Evolutionary conservation across 345 rosid genomes (phyloP).

Genomic region (Kandelia obovata): DNA sequence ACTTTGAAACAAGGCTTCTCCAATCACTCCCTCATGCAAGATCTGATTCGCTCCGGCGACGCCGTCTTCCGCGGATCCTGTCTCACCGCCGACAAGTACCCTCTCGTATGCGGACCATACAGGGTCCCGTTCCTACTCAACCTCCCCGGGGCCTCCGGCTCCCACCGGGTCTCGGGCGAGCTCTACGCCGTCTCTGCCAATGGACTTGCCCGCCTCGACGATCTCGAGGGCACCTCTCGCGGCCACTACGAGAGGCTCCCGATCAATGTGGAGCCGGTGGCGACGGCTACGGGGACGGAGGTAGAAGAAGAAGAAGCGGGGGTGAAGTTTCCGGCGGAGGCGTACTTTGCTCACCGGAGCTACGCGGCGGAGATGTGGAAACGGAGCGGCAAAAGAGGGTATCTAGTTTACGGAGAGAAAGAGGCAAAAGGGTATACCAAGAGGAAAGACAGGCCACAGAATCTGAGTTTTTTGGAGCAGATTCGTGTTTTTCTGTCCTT

Average conservation of each 20-base stretch:
- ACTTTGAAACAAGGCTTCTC: conserved; percentile 74
- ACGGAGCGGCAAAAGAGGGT: conserved; percentile 44
- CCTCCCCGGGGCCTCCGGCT: conserved; percentile 52
- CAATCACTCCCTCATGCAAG: conserved; percentile 62
- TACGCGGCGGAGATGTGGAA: conserved; percentile 63
- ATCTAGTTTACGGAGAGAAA: conserved; percentile 45
- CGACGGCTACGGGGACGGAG: not conserved
- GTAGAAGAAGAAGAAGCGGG: not conserved
- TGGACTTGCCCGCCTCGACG: conserved; percentile 62
- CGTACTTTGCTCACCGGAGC: conserved; percentile 60
- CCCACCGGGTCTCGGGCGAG: conserved; percentile 59
- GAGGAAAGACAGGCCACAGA: conserved; percentile 61
- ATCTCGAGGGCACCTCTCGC: conserved; percentile 61
- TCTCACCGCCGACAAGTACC: conserved; percentile 43
- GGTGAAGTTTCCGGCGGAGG: conserved; percentile 34
- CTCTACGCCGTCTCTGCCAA: conserved; percentile 58
- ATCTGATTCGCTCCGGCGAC: conserved; percentile 64
- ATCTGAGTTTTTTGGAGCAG: conserved; percentile 66
- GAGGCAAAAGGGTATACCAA: conserved; percentile 71
- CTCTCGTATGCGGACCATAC: conserved; percentile 87
- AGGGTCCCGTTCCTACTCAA: conserved; percentile 82
- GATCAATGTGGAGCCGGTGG: conserved; percentile 27
- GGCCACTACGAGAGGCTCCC: conserved; percentile 61
- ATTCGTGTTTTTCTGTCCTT: conserved; percentile 53
- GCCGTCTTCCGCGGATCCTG: conserved; percentile 57